A percentile compares a stretch with the other conserved stretches of the same genome.
phyloP scores from a whole-genome alignment of 2,329 filamentous ascomycete species.

The Didymella exigua region DNA sequence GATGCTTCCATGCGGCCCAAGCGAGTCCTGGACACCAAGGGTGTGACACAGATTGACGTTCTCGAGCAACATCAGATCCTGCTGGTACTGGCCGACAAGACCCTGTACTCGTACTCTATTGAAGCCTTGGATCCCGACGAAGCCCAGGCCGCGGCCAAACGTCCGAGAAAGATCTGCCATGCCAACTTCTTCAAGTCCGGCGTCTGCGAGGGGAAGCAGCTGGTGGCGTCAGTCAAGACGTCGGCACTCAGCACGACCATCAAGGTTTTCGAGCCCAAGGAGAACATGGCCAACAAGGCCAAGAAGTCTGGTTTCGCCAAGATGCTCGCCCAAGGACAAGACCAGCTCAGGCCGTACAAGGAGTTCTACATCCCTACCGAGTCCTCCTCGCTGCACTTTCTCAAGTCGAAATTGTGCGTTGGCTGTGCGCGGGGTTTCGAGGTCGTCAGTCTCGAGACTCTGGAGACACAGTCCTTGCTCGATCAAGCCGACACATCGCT shows the following conservation, averaged over 20 bases:
- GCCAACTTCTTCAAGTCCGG: conserved; percentile 99
- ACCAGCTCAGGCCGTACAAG: conserved; percentile 81
- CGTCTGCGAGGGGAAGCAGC: conserved; percentile 88
- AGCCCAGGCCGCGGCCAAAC: conserved; percentile 72
- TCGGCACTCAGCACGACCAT: conserved; percentile 92
- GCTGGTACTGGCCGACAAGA: conserved; percentile 90
- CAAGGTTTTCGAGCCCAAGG: conserved; percentile 98
- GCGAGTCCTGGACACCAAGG: conserved; percentile 81
- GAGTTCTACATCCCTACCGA: conserved; percentile 99
- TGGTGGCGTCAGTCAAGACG: conserved; percentile 96
- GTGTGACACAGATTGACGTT: conserved; percentile 94
- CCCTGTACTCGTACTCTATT: conserved; percentile 84
- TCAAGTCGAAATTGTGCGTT: conserved; percentile 95
- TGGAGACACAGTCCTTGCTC: conserved; percentile 96
- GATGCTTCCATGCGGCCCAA: conserved; percentile 75
- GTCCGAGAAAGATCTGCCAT: conserved; percentile 95
- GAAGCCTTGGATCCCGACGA: conserved; percentile 86
- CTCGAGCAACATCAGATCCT: conserved; percentile 93
- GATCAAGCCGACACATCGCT: conserved; percentile 98
- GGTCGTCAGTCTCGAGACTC: conserved; percentile 92
- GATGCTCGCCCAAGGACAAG: conserved; percentile 92
- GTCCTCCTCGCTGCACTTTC: conserved; percentile 97
- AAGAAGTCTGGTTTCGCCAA: conserved; percentile 95
- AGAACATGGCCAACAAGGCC: conserved; percentile 89
- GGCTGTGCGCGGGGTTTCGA: conserved; percentile 96